Percentiles rank a stretch among this genome's conserved stretches.
phyloP scores from a whole-genome alignment of 495 filamentous ascomycete species.

The Annulohypoxylon bovei region DNA sequence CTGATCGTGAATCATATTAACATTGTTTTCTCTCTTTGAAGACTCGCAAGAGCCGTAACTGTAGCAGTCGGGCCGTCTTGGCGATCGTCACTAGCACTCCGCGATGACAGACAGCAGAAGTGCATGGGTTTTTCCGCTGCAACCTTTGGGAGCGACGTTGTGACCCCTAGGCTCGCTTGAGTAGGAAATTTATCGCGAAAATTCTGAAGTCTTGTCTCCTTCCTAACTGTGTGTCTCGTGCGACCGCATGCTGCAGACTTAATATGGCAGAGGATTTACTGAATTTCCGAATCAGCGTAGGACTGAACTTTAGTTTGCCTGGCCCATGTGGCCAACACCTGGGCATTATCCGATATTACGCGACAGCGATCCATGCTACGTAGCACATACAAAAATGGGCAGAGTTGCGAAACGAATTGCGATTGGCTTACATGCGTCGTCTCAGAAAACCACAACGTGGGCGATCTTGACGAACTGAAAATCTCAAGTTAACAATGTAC shows the following conservation, averaged over 20 bases:
- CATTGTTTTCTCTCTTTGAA: neutral
- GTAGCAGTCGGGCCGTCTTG: constrained; percentile 34
- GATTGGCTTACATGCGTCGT: constrained; percentile 11
- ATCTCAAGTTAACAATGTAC: neutral
- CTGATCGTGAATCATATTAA: neutral
- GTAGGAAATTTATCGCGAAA: constrained; percentile 4
- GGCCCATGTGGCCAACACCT: neutral
- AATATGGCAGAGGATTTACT: constrained; percentile 11
- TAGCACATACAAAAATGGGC: constrained; percentile 7
- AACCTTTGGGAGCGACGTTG: neutral
- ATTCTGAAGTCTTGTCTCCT: constrained; percentile 12
- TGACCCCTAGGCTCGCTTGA: neutral
- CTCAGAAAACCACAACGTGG: constrained; percentile 15
- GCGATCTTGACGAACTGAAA: neutral
- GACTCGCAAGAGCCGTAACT: neutral
- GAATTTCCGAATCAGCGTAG: neutral
- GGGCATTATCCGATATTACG: constrained; percentile 9
- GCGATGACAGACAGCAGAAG: neutral
- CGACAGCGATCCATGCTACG: constrained; percentile 19
- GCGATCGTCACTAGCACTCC: constrained; percentile 13
- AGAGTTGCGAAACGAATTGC: constrained; percentile 5
- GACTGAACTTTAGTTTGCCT: neutral
- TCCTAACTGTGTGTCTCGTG: constrained; percentile 17
- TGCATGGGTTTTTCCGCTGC: neutral
- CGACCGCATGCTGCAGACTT: neutral